Evolutionary conservation across 1,284 basidiomycete genomes (phyloP), one percentile per base, ranked within the genome.

Genomic region (Microbotryum scabiosae): DNA sequence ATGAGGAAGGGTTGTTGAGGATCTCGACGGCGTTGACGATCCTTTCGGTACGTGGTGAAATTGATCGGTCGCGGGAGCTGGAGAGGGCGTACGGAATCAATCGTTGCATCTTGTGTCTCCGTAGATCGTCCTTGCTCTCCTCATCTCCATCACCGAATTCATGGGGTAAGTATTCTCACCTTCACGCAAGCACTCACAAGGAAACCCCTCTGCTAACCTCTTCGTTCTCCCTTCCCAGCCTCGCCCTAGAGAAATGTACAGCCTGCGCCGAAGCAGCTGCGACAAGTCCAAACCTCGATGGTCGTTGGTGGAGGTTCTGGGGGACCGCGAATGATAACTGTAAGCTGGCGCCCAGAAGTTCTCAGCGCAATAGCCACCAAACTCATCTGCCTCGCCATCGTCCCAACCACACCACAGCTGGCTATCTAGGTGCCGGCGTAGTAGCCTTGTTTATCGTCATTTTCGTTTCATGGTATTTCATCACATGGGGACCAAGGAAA

Each of bases 251-350:
- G 36, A 68, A 75, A 36, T 76, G 75, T 59, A 51, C 62, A 2
- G 61, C 67, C 0, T 76, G 75, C 60, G 63, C 73, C 3, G 61
- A 70, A 9, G 73, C 73, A 1, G 74, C 73, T 0, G 69, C 73
- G 8, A 70, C 71, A 60, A 66, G 69, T 28, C 64, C 68, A 2
- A 74, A 73, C 0, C 65, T 76, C 5, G 73, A 71, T 54, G 76
- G 76, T 12, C 56, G 70, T 32, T 77, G 76, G 76, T 77, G 76
- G 76, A 61, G 74, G 8, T 75, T 74, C 58, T 77, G 76, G 76
- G 54, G 61, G 20, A 59, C 66, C 14, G 68, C 74, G 21, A 75
- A 73, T 59, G 74, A 76, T 52, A 67, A 73, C 20, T 70, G 67
- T 51, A 10, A 25, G 46, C 8, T 10, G 30, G 30, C 2, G 8